Base-by-base conservation (phyloP, 768 basidiomycete species). In the Kwoniella newhampshirensis region DNA sequence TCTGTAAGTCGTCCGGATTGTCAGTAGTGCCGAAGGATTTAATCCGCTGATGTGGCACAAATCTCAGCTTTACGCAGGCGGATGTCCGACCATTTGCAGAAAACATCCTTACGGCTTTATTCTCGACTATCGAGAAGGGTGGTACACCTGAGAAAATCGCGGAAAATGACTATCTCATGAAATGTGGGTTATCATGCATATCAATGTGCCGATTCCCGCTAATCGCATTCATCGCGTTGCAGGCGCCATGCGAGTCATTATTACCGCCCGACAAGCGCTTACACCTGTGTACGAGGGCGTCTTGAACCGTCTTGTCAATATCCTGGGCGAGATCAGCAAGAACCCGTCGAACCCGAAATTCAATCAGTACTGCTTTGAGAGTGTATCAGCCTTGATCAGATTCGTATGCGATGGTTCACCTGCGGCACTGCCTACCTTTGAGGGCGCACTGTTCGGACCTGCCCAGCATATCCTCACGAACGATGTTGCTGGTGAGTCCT, bases 291-390 rank as follows among this genome's bases (percentile, higher is more conserved):
- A 86, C 68, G 82, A 86, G 57, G 80, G 78, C 35, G 81, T 86
- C 2, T 81, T 98, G 6, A 78, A 75, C 39, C 85, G 87, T 12
- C 83, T 99, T 7, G 89, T 96, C 53, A 77, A 78, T 25, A 93
- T 98, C 68, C 81, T 97, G 27, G 86, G 88, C 12, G 82, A 87
- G 52, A 91, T 94, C 66, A 89, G 88, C 59, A 89, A 88, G 79
- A 99, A 99, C 74, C 94, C 96, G 15, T 91, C 89, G 74, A 99
- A 99, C 77, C 96, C 96, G 1, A 86, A 87, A 64, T 98, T 99
- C 77, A 93, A 96, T 75, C 96, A 98, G 75, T 96, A 90, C 72
- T 88, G 91, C 62, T 98, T 99, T 70, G 94, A 99, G 79, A 88
- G 88, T 71, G 85, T 99, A 39, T 87, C 93, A n/a, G 93, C 87